Percentiles rank a stretch among this genome's conserved stretches.
These are phyloP conservation scores for Debaryomycetaceae sp. DNA, from an alignment of 1,139 yeast species.

Conservation along the genomic window DNA sequence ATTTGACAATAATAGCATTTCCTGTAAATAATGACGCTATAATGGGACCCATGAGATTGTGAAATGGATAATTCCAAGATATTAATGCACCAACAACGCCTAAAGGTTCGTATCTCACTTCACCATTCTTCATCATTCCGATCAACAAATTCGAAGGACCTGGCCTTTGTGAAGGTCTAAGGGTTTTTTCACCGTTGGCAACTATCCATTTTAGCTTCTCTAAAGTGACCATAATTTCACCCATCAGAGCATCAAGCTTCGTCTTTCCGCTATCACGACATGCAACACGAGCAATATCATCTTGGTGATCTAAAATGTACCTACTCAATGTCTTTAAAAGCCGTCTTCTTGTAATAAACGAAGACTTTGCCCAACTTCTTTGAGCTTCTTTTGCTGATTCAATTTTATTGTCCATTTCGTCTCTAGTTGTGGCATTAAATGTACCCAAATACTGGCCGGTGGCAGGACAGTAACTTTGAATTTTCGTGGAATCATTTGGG, in stretches of 20 bases:
- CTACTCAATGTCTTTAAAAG: conserved; percentile 69
- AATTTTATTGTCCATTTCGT: conserved; percentile 69
- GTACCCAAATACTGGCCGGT: conserved; percentile 86
- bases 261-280: conserved; percentile 97
- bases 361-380: conserved; percentile 51
- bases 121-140: conserved; percentile 79
- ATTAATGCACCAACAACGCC: conserved; percentile 88
- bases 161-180: conserved; percentile 72
- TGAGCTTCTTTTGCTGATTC: conserved; percentile 58
- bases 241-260: conserved; percentile 92
- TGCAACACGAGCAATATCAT: conserved; percentile 82
- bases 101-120: conserved; percentile 88
- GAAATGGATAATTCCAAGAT: conserved; percentile 97
- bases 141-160: conserved; percentile 78
- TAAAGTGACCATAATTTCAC: conserved; percentile 88
- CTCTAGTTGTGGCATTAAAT: conserved; percentile 56
- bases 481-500: conserved; percentile 58
- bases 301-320: conserved; percentile 78
- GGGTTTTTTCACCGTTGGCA: conserved; percentile 71
- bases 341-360: conserved; percentile 61
- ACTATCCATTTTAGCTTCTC: conserved; percentile 91
- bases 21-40: conserved; percentile 88
- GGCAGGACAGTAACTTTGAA: conserved; percentile 92
- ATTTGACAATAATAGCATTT: conserved; percentile 83
- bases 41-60: conserved; percentile 87